Evolutionary conservation across 257 asterid genomes (phyloP), one percentile per base, ranked within the genome.

Genomic region (Thymus mandschuricus): DNA sequence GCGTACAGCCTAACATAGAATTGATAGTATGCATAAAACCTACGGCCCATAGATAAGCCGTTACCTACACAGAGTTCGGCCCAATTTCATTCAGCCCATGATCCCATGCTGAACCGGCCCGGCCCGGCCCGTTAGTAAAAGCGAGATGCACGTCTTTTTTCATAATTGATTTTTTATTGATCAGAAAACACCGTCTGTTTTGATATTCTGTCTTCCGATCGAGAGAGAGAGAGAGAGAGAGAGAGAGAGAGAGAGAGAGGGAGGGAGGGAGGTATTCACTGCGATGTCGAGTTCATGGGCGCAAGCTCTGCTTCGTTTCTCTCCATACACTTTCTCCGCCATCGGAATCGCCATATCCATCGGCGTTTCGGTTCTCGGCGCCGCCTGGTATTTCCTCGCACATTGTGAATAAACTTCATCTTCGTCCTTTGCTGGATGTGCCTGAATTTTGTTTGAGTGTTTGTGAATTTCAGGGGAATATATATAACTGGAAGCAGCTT

Each of bases 341-440:
- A 64, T 94, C 72, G 99, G 99, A 68, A 94, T 94, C 59, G 96
- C 99, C 31, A 66, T 94, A 60, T 86, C 99, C 8, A 91, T 94
- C 58, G 99, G 99, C 29, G 99, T 94, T 71, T 94, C 99, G 4
- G 99, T 94, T 51, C 97, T 94, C 78, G 99, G 99, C 44, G 99
- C 99, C 40, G 98, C 99, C 41, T 95, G 98, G 98, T 95, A 84
- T 27, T n/a, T 55, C 21, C 60, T 29, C 64, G 7, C 11, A 13
- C 21, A n/a, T 48, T 60, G 63, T 1, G 2, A 21, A 34, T 43
- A 51, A n/a, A 6, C 65, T 50, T 43, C 46, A 21, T 48, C 28
- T 0, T 0, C 11, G 7, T 45, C 3, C 9, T 43, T 48, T n/a
- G 44, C 64, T 57, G 28, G 31, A 28, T 10, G 46, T 65, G 1